Evolutionary conservation across 306 rosid species (phyloP).

Genomic region (Rosa lucieae): DNA sequence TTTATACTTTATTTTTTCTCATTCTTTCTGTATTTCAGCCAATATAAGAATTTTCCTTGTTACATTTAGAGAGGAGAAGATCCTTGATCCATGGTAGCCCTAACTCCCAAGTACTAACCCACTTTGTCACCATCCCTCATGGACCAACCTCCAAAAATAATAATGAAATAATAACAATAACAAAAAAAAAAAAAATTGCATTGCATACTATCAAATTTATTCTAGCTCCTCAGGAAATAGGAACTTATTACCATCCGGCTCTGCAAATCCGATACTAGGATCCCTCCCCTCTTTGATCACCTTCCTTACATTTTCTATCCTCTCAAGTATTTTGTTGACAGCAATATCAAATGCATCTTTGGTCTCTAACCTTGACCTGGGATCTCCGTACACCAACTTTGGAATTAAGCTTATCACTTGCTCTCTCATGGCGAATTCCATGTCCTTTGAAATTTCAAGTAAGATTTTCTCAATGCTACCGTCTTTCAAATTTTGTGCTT

Average conservation of each 20-base stretch:
- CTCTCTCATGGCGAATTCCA: constrained; percentile 39
- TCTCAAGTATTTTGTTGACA: constrained; percentile 44
- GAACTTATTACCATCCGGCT: neutral
- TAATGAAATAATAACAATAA: too few species aligned
- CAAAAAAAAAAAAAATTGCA: neutral
- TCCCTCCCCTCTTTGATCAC: constrained; percentile 9
- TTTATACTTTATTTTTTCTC: too few species aligned
- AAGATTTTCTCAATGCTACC: constrained; percentile 31
- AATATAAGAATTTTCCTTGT: too few species aligned
- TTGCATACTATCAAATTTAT: neutral
- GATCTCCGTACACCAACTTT: constrained; percentile 41
- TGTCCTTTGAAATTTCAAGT: constrained; percentile 21
- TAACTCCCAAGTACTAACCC: too few species aligned
- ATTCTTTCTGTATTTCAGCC: too few species aligned
- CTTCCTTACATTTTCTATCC: constrained; percentile 34
- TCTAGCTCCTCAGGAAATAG: neutral
- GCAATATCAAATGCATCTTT: constrained; percentile 59
- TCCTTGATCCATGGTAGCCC: too few species aligned
- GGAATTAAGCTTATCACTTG: constrained; percentile 51
- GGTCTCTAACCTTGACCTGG: constrained; percentile 26
- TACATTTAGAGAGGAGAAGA: too few species aligned
- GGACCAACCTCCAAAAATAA: neutral
- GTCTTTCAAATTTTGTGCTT: neutral
- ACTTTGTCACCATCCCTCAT: neutral
- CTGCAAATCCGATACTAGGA: constrained; percentile 12